Base-by-base conservation (phyloP, 2,329 filamentous ascomycete species). In the Venturia nashicola region DNA sequence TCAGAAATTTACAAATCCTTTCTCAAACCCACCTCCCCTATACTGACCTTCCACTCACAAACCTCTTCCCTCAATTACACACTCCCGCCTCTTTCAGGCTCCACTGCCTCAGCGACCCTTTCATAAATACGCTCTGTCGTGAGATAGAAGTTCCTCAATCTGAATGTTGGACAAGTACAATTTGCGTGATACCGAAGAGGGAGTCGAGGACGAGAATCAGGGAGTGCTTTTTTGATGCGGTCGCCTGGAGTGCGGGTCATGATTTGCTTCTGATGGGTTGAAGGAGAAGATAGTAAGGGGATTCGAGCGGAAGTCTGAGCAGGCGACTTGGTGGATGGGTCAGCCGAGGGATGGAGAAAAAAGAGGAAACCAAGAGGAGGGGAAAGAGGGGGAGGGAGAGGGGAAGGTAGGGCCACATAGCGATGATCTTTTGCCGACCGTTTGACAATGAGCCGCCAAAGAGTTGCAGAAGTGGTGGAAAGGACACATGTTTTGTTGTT, bases 391-490 rank as follows among this genome's bases (percentile, higher is more conserved):
- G n/a, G 18, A 61, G 36, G 5, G 32, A n/a, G 32, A 32, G 36
- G 16, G 20, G 32, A 4, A 27, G 27, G 4, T 27, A 18, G 2
- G 34, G 6, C 12, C 20, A 3, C n/a, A 61, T 42, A 42, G 36
- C 39, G 18, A 43, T 42, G 16, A 61, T 3, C 9, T 16, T 61
- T 8, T 61, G 59, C 8, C 4, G 59, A 16, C 59, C 59, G 20
- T 61, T 61, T 16, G 40, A 42, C 36, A 61, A 61, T 5, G 59
- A 61, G 36, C 59, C 59, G 34, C 20, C 40, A 36, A 61, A 61
- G 14, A 61, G 34, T 32, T 43, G 59, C 9, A 61, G 5, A 20
- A 44, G 59, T 9, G 18, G 27, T 59, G 54, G 54, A 3, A 59
- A 23, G 54, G 54, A 23, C 4, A 16, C 6, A 2, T 57, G 54